Evolutionary conservation across 2,329 filamentous ascomycete genomes (phyloP).

Genomic region (Metarhizium album): DNA sequence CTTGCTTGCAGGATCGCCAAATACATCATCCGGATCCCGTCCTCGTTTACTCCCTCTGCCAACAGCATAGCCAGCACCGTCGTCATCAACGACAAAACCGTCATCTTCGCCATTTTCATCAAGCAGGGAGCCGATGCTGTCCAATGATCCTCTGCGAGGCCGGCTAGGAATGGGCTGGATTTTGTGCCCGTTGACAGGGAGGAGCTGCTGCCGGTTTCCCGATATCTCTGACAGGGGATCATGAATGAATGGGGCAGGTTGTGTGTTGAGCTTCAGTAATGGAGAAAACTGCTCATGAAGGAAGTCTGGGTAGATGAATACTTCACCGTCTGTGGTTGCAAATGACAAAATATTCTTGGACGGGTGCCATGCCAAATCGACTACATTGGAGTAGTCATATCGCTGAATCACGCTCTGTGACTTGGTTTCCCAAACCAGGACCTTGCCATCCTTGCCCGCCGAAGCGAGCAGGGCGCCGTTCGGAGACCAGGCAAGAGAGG

Average conservation of each 20-base stretch:
- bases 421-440: slow-evolving; percentile 81
- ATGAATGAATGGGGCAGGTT: slow-evolving; percentile 78
- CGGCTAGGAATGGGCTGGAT: slow-evolving; percentile 35
- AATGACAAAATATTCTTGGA: slow-evolving; percentile 82
- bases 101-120: slow-evolving; percentile 48
- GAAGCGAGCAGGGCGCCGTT: slow-evolving; percentile 81
- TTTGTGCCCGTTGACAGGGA: slow-evolving; percentile 40
- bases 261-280: slow-evolving; percentile 46
- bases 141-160: slow-evolving; percentile 52
- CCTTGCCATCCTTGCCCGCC: slow-evolving; percentile 55
- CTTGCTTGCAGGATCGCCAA: slow-evolving; percentile 34
- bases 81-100: slow-evolving; percentile 89
- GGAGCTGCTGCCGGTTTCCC: slow-evolving; percentile 48
- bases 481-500: slow-evolving; percentile 82
- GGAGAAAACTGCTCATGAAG: slow-evolving; percentile 46
- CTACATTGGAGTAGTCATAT: slow-evolving; percentile 71
- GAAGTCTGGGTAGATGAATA: slow-evolving; percentile 77
- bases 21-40: slow-evolving; percentile 41
- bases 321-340: slow-evolving; percentile 82
- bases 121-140: slow-evolving; percentile 77
- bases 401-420: slow-evolving; percentile 72
- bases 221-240: slow-evolving; percentile 63
- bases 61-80: slow-evolving; percentile 78
- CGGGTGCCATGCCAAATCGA: slow-evolving; percentile 85
- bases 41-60: slow-evolving; percentile 38